Conservation (phyloP, 371 early-diverging fungal genomes). For the Syncephalis fuscata region DNA sequence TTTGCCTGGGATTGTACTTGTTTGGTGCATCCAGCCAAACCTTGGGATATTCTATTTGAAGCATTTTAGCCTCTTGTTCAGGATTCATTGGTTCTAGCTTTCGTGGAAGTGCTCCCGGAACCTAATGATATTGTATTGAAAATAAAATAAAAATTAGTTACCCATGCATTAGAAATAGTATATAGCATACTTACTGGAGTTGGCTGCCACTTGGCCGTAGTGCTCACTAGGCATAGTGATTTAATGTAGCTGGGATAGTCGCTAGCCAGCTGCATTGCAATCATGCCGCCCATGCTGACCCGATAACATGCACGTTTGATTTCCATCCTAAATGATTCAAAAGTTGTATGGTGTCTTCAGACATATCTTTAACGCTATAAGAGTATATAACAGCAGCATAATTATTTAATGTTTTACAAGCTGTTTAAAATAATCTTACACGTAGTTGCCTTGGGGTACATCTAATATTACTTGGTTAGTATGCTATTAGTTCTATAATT, state of each 20-base stretch:
- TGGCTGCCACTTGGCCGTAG: slow-evolving; percentile 12
- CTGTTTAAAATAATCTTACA: slow-evolving; percentile 1
- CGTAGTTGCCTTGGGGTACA: neutral
- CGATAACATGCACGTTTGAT: neutral
- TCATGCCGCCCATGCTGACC: neutral
- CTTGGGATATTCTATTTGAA: too few species aligned
- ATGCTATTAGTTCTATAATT: neutral
- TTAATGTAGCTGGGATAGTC: too few species aligned
- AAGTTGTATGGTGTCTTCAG: neutral
- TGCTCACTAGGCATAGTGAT: slow-evolving; percentile 8
- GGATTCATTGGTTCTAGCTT: too few species aligned
- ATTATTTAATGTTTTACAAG: slow-evolving; percentile 14
- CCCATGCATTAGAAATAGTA: neutral
- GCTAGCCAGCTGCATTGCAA: neutral
- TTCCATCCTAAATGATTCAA: neutral
- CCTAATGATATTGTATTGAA: neutral
- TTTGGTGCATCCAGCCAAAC: neutral
- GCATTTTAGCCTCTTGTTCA: too few species aligned
- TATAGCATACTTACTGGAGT: slow-evolving; percentile 25
- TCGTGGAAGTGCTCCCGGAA: neutral
- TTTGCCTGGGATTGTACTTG: neutral
- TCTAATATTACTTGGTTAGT: neutral
- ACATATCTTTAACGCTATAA: neutral
- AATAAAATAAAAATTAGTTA: neutral
- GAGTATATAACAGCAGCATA: neutral